Percentiles rank a stretch among this genome's conserved stretches.
phyloP scores from a whole-genome alignment of 345 rosid genomes.

The Reutealis trisperma region DNA sequence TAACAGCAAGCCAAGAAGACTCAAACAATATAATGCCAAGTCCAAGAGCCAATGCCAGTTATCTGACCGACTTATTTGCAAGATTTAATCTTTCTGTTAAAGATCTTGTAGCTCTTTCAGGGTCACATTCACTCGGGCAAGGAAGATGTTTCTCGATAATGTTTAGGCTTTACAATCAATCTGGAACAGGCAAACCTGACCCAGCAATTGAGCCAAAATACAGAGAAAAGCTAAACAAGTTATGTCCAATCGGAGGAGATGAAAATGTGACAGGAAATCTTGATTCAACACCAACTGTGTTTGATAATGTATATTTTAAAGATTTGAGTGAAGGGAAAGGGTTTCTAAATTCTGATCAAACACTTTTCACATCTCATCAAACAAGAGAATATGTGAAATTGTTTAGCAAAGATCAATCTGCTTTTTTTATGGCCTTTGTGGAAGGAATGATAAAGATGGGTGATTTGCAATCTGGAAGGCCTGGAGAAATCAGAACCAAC shows the following conservation, averaged over 20 bases:
- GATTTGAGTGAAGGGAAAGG: conserved; percentile 85
- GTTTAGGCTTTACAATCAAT: conserved; percentile 90
- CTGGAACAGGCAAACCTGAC: conserved; percentile 71
- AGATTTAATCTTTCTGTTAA: conserved; percentile 64
- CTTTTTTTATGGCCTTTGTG: conserved; percentile 63
- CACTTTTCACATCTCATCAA: conserved; percentile 50
- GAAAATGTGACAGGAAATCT: conserved; percentile 65
- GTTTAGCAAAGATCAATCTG: conserved; percentile 51
- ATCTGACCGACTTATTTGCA: conserved; percentile 57
- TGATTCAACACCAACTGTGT: conserved; percentile 64
- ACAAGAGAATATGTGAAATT: conserved; percentile 56
- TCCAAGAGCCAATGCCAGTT: conserved; percentile 77
- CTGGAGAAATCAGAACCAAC: conserved; percentile 70
- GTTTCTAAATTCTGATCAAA: conserved; percentile 88
- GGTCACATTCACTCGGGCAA: conserved; percentile 90
- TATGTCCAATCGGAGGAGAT: conserved; percentile 75
- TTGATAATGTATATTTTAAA: conserved; percentile 82
- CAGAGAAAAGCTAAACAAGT: conserved; percentile 52
- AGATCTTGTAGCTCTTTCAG: conserved; percentile 92
- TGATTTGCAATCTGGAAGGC: conserved; percentile 65
- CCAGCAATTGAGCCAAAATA: conserved; percentile 58
- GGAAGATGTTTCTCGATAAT: conserved; percentile 85
- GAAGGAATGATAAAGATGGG: conserved; percentile 92
- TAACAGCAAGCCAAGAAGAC: conserved; percentile 76
- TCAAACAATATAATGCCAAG: conserved; percentile 77